phyloP scores from a whole-genome alignment of 148 eudicot species.

The Vaccinium macrocarpon region DNA sequence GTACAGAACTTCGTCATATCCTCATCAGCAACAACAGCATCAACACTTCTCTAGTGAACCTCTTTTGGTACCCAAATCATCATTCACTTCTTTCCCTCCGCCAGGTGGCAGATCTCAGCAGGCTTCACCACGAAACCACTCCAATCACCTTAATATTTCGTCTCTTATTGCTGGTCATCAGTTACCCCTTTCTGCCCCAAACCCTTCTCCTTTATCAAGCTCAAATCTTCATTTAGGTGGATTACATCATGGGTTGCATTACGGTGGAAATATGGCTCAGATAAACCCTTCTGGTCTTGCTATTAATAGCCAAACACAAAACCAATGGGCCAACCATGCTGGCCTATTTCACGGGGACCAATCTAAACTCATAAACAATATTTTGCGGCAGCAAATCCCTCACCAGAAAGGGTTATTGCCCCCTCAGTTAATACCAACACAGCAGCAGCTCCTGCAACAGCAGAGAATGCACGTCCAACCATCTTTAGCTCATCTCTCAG shows the following conservation, averaged over 20 bases:
- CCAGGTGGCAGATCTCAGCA: slow-evolving; percentile 68
- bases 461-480: slow-evolving; percentile 47
- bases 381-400: slow-evolving; percentile 50
- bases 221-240: slow-evolving; percentile 39
- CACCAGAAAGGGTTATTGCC: slow-evolving; percentile 57
- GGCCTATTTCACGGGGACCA: slow-evolving; percentile 53
- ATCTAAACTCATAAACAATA: slow-evolving; percentile 46
- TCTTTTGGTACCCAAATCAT: slow-evolving; percentile 53
- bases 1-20: slow-evolving; percentile 60
- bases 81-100: slow-evolving; percentile 80
- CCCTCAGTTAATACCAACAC: slow-evolving; percentile 42
- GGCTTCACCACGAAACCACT: slow-evolving; percentile 58
- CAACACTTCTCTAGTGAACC: slow-evolving; percentile 64
- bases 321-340: slow-evolving; percentile 44
- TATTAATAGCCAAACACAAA: slow-evolving; percentile 34
- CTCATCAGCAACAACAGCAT: slow-evolving; percentile 45
- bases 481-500: slow-evolving; percentile 46
- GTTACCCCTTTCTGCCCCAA: slow-evolving; percentile 41
- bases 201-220: slow-evolving; percentile 48
- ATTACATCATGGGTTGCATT: slow-evolving; percentile 46
- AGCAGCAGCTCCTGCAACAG: slow-evolving; percentile 48
- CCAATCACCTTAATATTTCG: slow-evolving; percentile 39
- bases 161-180: slow-evolving; percentile 35
- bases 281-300: slow-evolving; percentile 39
- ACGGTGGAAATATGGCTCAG: slow-evolving; percentile 57